Evolutionary conservation across 176 grass and related monocot species (phyloP).

Genomic region (Alloteropsis semialata): DNA sequence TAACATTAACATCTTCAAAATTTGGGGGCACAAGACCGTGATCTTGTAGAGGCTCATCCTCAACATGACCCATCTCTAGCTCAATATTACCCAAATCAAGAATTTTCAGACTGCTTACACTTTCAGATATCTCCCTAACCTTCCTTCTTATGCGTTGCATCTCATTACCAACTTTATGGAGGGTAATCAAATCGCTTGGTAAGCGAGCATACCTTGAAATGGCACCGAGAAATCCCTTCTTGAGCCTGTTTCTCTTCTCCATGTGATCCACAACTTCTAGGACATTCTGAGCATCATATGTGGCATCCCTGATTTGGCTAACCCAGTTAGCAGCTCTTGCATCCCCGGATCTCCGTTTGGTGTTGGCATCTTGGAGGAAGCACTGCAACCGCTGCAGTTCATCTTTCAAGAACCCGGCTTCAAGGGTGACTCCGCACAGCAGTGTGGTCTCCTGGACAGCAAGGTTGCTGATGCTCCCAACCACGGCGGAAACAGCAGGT

Average conservation of each 20-base stretch:
- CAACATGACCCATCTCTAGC: neutral
- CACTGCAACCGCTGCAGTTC: neutral
- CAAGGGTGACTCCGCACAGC: neutral
- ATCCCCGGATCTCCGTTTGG: neutral
- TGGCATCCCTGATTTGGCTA: neutral
- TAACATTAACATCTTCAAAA: neutral
- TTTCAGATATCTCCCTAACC: neutral
- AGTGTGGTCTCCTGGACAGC: neutral
- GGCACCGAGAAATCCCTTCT: neutral
- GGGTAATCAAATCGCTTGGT: neutral
- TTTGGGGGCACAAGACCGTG: neutral
- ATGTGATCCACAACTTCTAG: neutral
- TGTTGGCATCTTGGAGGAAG: constrained; percentile 19
- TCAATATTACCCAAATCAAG: neutral
- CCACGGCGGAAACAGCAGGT: neutral
- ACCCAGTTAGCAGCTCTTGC: neutral
- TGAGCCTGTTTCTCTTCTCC: neutral
- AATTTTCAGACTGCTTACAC: neutral
- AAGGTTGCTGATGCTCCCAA: neutral
- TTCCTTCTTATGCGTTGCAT: neutral
- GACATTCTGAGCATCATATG: constrained; percentile 10
- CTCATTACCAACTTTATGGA: constrained; percentile 14
- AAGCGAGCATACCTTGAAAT: constrained; percentile 20
- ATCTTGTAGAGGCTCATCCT: neutral
- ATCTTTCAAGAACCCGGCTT: neutral